Conservation (phyloP, 306 rosid genomes). For the Abrus pulchellus region DNA sequence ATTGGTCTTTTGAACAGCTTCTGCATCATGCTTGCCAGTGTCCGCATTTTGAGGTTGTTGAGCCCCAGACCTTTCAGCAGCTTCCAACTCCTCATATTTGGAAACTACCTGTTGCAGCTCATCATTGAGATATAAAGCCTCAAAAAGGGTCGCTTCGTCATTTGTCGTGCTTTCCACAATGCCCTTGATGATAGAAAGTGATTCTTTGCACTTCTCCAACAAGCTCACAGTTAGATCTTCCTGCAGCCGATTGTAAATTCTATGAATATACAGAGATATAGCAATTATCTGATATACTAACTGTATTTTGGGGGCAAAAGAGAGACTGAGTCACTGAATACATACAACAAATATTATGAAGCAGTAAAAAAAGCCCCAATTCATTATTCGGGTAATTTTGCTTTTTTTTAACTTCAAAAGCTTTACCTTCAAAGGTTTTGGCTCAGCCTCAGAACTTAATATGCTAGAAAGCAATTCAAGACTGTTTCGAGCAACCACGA, state of each 20-base stretch:
- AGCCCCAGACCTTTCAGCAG: slow-evolving; percentile 53
- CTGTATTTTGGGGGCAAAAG: not conserved
- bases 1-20: slow-evolving; percentile 49
- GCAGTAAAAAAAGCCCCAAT: slow-evolving; percentile 25
- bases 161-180: slow-evolving; percentile 76
- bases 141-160: slow-evolving; percentile 81
- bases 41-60: slow-evolving; percentile 54
- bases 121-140: slow-evolving; percentile 83
- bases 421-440: slow-evolving; percentile 77
- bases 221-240: slow-evolving; percentile 77
- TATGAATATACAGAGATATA: slow-evolving; percentile 10
- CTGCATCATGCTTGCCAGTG: slow-evolving; percentile 43
- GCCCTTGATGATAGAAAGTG: slow-evolving; percentile 67
- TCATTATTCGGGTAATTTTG: not conserved
- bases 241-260: slow-evolving; percentile 54
- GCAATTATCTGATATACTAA: slow-evolving; percentile 4
- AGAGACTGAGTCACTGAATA: slow-evolving; percentile 3
- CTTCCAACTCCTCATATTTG: slow-evolving; percentile 73
- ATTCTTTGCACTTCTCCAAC: slow-evolving; percentile 79
- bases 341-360: slow-evolving; percentile 22
- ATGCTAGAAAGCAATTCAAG: slow-evolving; percentile 79
- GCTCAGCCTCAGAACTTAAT: slow-evolving; percentile 69
- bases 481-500: slow-evolving; percentile 79
- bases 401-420: slow-evolving; percentile 9
- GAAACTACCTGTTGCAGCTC: slow-evolving; percentile 78